These are phyloP conservation scores for Papiliotrema fonsecae DNA, from an alignment of 1,284 basidiomycete species.

Conservation along the genomic window DNA sequence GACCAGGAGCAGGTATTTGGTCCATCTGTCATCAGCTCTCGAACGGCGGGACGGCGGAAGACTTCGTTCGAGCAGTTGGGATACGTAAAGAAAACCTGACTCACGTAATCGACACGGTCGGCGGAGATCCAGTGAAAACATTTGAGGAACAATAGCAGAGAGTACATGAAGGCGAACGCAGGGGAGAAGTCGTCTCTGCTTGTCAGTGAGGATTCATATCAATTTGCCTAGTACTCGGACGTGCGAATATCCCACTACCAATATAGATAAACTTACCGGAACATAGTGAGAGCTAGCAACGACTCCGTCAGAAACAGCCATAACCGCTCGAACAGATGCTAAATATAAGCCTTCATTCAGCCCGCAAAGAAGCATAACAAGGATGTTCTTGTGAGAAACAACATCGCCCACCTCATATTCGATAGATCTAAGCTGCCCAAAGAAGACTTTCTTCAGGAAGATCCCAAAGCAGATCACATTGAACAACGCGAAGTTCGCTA, in stretches of 20 bases:
- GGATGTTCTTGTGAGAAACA: too few relatives aligned
- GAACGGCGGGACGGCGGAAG: neutral
- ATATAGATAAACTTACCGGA: conserved; percentile 61
- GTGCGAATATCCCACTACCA: too few relatives aligned
- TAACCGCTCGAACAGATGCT: conserved; percentile 89
- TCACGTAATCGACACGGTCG: conserved; percentile 91
- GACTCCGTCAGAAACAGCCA: conserved; percentile 99
- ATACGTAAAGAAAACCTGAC: conserved; percentile 36
- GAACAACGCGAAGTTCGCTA: conserved; percentile 89
- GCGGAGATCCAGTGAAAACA: conserved; percentile 96
- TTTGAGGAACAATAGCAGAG: conserved; percentile 86
- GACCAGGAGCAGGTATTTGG: conserved; percentile 81
- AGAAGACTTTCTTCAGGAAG: conserved; percentile 79
- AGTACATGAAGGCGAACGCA: conserved; percentile 88
- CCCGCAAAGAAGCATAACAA: too few relatives aligned
- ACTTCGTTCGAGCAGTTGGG: neutral
- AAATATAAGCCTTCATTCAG: too few relatives aligned
- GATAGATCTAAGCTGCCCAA: conserved; percentile 78
- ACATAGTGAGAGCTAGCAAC: conserved; percentile 91
- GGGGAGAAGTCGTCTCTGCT: conserved; percentile 75
- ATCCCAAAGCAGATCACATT: conserved; percentile 70
- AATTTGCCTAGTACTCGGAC: neutral
- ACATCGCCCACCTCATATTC: conserved; percentile 92
- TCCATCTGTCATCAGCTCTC: conserved; percentile 74
- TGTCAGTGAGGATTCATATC: neutral